Percentiles rank a stretch among this genome's conserved stretches.
phyloP scores from a whole-genome alignment of 768 basidiomycete genomes.

The Naganishia vishniacii region DNA sequence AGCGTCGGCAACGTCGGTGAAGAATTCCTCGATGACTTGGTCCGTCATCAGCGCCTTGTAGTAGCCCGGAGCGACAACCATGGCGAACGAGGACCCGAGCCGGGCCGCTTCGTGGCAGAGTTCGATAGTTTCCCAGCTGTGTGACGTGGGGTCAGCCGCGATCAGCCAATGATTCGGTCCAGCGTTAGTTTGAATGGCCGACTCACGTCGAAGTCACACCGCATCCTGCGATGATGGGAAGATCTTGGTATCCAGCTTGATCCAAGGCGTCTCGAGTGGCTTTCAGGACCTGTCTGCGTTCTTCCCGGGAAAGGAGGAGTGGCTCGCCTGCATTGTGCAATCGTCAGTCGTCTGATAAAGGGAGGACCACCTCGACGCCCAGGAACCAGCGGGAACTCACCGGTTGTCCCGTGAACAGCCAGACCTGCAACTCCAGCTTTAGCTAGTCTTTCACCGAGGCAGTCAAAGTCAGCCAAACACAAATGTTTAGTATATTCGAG shows the following conservation, averaged over 20 bases:
- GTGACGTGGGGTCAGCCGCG: neutral
- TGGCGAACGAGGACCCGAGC: slow-evolving; percentile 32
- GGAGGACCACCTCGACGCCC: neutral
- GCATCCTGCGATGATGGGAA: slow-evolving; percentile 24
- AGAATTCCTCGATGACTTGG: slow-evolving; percentile 39
- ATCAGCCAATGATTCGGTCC: no score
- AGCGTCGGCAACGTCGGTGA: slow-evolving; percentile 42
- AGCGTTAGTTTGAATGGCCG: no score
- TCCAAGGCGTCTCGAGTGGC: slow-evolving; percentile 25
- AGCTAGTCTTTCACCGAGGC: no score
- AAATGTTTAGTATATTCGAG: no score
- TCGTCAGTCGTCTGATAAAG: neutral
- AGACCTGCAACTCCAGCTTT: slow-evolving; percentile 42
- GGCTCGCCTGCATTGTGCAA: slow-evolving; percentile 31
- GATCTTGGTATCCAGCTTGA: slow-evolving; percentile 9
- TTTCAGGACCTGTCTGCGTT: slow-evolving; percentile 37
- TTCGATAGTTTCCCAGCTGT: slow-evolving; percentile 30
- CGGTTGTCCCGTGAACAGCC: slow-evolving; percentile 43
- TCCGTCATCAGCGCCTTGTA: slow-evolving; percentile 39
- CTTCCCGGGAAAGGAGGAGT: slow-evolving; percentile 41
- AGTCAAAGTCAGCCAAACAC: no score
- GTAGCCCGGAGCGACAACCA: slow-evolving; percentile 34
- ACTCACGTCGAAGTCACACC: slow-evolving; percentile 22
- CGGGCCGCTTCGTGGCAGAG: slow-evolving; percentile 27
- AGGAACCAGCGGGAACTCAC: neutral